These are phyloP conservation scores for Aspergillus sp. DNA, from an alignment of 2,329 filamentous ascomycete species.

Conservation along the genomic window DNA sequence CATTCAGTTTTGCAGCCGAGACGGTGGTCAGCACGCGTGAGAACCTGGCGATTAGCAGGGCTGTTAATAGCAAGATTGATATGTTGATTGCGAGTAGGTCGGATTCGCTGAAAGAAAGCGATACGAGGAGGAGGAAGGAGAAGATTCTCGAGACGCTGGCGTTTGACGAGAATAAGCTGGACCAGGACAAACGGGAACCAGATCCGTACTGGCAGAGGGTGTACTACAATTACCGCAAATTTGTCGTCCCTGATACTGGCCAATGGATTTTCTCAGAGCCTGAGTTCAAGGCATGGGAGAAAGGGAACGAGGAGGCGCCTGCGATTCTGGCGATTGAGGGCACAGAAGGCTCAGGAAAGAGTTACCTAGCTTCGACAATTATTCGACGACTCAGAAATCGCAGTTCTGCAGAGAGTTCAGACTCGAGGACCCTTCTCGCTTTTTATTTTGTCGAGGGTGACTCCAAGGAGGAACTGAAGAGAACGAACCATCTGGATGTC, in stretches of 20 bases:
- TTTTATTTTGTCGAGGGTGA: constrained; percentile 21
- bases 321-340: constrained; percentile 17
- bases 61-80: constrained; percentile 17
- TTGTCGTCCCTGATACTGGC: constrained; percentile 14
- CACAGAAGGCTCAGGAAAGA: constrained; percentile 18
- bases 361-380: constrained; percentile 17
- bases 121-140: constrained; percentile 12
- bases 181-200: constrained; percentile 14
- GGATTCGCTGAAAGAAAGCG: constrained; percentile 16
- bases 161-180: constrained; percentile 20
- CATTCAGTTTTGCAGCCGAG: constrained; percentile 15
- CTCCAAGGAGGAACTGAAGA: constrained; percentile 17
- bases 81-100: constrained; percentile 15
- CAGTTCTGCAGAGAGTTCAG: constrained; percentile 10
- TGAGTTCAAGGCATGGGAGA: constrained; percentile 15
- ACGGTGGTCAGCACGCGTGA: constrained; percentile 11
- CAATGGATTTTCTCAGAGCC: constrained; percentile 19
- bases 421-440: constrained; percentile 11
- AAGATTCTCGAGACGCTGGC: constrained; percentile 13
- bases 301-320: not conserved
- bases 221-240: constrained; percentile 18
- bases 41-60: constrained; percentile 14
- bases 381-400: constrained; percentile 14
- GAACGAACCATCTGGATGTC: constrained; percentile 13
- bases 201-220: constrained; percentile 17